Evolutionary conservation across 2,329 filamentous ascomycete genomes (phyloP).

Genomic region (Pseudopithomyces maydicus): DNA sequence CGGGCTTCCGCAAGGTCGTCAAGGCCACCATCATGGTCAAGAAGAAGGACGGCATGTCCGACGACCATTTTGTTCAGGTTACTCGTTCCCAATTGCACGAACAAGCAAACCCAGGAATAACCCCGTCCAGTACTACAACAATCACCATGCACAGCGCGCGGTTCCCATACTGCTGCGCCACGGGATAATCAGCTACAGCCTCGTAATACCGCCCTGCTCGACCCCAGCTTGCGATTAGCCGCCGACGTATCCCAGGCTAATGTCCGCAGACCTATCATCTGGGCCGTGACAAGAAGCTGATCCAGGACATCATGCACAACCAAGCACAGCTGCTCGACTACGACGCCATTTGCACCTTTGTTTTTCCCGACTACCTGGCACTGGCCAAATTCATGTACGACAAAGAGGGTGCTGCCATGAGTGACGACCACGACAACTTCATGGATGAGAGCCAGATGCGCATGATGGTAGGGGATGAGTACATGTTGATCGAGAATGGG

Average conservation of each 20-base stretch:
- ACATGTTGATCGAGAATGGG: constrained; percentile 45
- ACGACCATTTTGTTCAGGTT: constrained; percentile 47
- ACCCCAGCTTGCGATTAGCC: neutral
- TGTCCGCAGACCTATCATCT: constrained; percentile 51
- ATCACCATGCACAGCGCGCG: constrained; percentile 50
- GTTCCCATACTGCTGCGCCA: constrained; percentile 51
- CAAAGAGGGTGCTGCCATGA: constrained; percentile 49
- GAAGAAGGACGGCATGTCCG: constrained; percentile 53
- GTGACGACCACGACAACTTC: constrained; percentile 44
- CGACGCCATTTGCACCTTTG: constrained; percentile 56
- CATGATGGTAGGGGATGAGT: constrained; percentile 56
- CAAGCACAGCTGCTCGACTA: constrained; percentile 51
- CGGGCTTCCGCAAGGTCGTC: constrained; percentile 53
- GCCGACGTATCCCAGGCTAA: constrained; percentile 8
- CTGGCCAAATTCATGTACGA: constrained; percentile 54
- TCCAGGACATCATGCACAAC: constrained; percentile 53
- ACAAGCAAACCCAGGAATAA: constrained; percentile 16
- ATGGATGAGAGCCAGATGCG: constrained; percentile 48
- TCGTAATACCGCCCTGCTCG: constrained; percentile 37
- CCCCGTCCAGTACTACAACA: constrained; percentile 54
- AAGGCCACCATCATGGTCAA: constrained; percentile 54
- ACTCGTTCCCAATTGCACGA: neutral
- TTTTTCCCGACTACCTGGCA: constrained; percentile 53
- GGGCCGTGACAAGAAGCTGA: constrained; percentile 48
- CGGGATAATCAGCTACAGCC: constrained; percentile 51